Conservation (phyloP, 2,329 filamentous ascomycete genomes). For the Blastomyces percursus region DNA sequence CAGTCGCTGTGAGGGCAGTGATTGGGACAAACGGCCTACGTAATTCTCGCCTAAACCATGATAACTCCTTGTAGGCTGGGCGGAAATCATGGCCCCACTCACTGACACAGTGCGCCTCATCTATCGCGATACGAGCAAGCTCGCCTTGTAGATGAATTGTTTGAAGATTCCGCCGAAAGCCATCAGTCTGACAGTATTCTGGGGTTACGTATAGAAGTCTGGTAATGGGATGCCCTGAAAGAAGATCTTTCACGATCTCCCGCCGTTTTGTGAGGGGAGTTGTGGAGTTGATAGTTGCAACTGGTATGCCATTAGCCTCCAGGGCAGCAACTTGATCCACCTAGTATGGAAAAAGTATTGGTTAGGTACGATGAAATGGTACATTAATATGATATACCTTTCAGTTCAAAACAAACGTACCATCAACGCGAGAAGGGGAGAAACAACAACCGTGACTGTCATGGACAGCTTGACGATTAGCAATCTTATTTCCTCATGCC, state of each 20-base stretch:
- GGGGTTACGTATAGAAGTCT: slow-evolving; percentile 88
- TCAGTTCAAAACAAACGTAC: slow-evolving; percentile 59
- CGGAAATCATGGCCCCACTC: slow-evolving; percentile 98
- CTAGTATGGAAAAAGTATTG: slow-evolving; percentile 39
- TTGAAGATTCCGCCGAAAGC: slow-evolving; percentile 63
- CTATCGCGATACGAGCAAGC: slow-evolving; percentile 77
- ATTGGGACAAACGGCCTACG: slow-evolving; percentile 72
- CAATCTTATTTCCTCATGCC: background rate
- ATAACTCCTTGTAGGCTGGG: slow-evolving; percentile 76
- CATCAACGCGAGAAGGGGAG: slow-evolving; percentile 82
- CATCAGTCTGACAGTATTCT: slow-evolving; percentile 67
- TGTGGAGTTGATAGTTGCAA: slow-evolving; percentile 78
- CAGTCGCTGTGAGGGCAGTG: slow-evolving; percentile 86
- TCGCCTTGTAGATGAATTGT: slow-evolving; percentile 70
- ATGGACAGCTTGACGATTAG: slow-evolving; percentile 15
- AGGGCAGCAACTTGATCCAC: slow-evolving; percentile 86
- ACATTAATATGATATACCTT: slow-evolving; percentile 81
- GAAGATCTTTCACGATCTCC: slow-evolving; percentile 66
- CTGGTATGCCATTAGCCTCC: slow-evolving; percentile 60
- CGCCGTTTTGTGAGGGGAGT: slow-evolving; percentile 55
- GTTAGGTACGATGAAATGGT: slow-evolving; percentile 53
- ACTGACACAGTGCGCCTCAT: slow-evolving; percentile 93
- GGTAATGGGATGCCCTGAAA: slow-evolving; percentile 73
- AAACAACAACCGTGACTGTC: slow-evolving; percentile 77
- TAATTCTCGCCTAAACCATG: slow-evolving; percentile 62